These are phyloP conservation scores for Borovskyia barvae DNA, from an alignment of 208 protist species.

Conservation along the genomic window DNA sequence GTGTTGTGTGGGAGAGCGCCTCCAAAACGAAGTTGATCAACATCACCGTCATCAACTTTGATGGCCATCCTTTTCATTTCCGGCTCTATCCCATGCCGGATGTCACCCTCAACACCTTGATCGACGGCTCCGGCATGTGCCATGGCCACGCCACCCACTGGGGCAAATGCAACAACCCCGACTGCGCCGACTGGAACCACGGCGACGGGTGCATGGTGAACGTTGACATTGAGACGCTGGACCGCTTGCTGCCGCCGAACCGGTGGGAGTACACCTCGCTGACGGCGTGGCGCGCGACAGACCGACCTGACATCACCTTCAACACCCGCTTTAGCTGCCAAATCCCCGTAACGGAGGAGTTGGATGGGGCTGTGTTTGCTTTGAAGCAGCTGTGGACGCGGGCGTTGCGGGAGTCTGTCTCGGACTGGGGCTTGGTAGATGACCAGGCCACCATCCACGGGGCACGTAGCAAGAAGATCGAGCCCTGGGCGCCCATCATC, in stretches of 20 bases:
- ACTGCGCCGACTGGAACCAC: slow-evolving; percentile 89
- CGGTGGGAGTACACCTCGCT: slow-evolving; percentile 90
- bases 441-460: slow-evolving; percentile 63
- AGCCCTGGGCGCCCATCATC: slow-evolving; percentile 87
- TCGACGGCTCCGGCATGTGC: slow-evolving; percentile 90
- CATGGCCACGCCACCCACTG: slow-evolving; percentile 78
- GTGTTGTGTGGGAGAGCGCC: slow-evolving; percentile 64
- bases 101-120: slow-evolving; percentile 88
- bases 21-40: slow-evolving; percentile 85
- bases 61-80: slow-evolving; percentile 90
- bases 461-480: slow-evolving; percentile 78
- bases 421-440: slow-evolving; percentile 78
- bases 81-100: slow-evolving; percentile 88
- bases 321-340: slow-evolving; percentile 91
- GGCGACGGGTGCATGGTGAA: slow-evolving; percentile 90
- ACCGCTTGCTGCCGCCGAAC: slow-evolving; percentile 78
- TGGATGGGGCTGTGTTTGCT: slow-evolving; percentile 85
- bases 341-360: slow-evolving; percentile 79
- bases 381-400: slow-evolving; percentile 87
- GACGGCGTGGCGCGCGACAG: slow-evolving; percentile 64
- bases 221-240: slow-evolving; percentile 88
- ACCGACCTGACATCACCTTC: slow-evolving; percentile 82
- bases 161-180: slow-evolving; percentile 89
- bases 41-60: slow-evolving; percentile 84
- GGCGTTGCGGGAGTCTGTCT: slow-evolving; percentile 72